Conservation (phyloP, 495 filamentous ascomycete species). For the Antarctomyces pellizariae region DNA sequence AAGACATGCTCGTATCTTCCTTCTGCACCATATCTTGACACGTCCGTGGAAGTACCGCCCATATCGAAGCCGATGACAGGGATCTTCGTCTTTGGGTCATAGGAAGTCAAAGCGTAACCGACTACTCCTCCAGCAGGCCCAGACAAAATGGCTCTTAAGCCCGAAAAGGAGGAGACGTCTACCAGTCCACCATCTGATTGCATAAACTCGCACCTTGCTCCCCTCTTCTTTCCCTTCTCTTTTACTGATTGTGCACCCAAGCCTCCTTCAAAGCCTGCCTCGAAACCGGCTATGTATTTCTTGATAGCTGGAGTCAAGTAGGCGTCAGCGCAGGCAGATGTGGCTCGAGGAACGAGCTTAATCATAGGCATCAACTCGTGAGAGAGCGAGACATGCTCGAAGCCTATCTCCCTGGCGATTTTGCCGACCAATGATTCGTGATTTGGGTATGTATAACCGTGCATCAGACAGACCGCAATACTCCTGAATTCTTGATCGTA, state of each 20-base stretch:
- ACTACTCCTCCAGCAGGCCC: conserved; percentile 71
- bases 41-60: conserved; percentile 87
- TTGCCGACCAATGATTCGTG: conserved; percentile 47
- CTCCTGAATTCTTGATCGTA: conserved; percentile 40
- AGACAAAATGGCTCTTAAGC: conserved; percentile 52
- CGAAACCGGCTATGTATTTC: conserved; percentile 83
- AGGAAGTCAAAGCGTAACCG: conserved; percentile 83
- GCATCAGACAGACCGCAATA: conserved; percentile 60
- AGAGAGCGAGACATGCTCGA: conserved; percentile 48
- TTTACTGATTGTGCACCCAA: conserved; percentile 44
- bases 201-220: conserved; percentile 64
- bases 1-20: conserved; percentile 93
- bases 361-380: conserved; percentile 88
- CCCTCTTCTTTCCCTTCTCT: conserved; percentile 25
- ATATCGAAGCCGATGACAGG: conserved; percentile 97
- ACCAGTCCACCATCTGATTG: conserved; percentile 65
- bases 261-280: conserved; percentile 46
- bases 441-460: conserved; percentile 56
- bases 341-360: conserved; percentile 66
- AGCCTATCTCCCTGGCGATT: conserved; percentile 48
- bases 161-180: conserved; percentile 52
- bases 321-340: conserved; percentile 83
- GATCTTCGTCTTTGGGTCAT: conserved; percentile 62
- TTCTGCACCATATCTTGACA: conserved; percentile 69
- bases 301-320: conserved; percentile 92